These are phyloP conservation scores for Oleoguttula mirabilis DNA, from an alignment of 495 filamentous ascomycete genomes.

Conservation along the genomic window DNA sequence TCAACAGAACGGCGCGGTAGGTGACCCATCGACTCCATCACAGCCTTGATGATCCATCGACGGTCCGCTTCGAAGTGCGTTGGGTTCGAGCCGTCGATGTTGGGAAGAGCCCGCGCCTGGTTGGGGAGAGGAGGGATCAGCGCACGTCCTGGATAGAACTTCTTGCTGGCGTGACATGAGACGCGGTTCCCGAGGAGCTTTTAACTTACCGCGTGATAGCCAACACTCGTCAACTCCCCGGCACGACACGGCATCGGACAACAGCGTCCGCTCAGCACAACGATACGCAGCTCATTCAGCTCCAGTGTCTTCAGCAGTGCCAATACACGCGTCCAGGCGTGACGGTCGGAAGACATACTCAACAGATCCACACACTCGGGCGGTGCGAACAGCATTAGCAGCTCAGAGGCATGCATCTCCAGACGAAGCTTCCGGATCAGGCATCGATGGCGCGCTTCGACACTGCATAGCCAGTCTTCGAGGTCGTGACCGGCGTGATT, in stretches of 20 bases:
- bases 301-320: background rate
- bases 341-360: background rate
- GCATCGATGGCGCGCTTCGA: background rate
- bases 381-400: conserved; percentile 6
- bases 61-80: background rate
- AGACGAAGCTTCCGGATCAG: background rate
- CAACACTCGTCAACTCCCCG: background rate
- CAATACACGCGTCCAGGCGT: background rate
- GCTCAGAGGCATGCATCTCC: conserved; percentile 4
- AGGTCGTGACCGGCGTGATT: background rate
- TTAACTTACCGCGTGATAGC: background rate
- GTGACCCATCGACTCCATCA: conserved; percentile 1
- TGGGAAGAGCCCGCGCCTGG: background rate
- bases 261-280: background rate
- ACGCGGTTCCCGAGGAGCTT: background rate
- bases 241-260: too few species aligned
- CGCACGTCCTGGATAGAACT: background rate
- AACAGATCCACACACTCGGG: background rate
- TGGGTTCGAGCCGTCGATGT: background rate
- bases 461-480: background rate
- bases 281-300: conserved; percentile 1
- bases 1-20: too few species aligned
- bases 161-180: background rate
- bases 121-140: background rate
- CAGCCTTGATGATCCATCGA: conserved; percentile 1